phyloP scores from a whole-genome alignment of 108 stramenopile species.

The Halocafeteria seosinensis region DNA sequence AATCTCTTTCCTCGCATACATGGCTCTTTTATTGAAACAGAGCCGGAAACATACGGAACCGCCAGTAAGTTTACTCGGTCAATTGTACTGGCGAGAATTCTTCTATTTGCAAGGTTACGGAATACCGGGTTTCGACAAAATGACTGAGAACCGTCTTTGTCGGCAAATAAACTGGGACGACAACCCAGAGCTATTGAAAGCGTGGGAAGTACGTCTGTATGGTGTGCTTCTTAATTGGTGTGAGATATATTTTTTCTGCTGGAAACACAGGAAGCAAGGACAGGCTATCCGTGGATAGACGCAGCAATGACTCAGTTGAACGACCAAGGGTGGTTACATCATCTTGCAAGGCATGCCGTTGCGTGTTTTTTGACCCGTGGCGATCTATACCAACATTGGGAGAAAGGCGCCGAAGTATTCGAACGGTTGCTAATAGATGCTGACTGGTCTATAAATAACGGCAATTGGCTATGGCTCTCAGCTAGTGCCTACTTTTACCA shows the following conservation, averaged over 20 bases:
- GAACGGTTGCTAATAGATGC: slow-evolving; percentile 69
- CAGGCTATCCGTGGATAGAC: slow-evolving; percentile 90
- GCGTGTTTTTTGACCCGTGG: slow-evolving; percentile 93
- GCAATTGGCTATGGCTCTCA: slow-evolving; percentile 86
- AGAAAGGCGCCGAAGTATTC: slow-evolving; percentile 57
- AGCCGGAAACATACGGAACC: slow-evolving; percentile 49
- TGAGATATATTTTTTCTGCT: too few species aligned
- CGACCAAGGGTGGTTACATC: slow-evolving; percentile 82
- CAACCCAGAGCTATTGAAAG: slow-evolving; percentile 33
- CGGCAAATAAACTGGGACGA: slow-evolving; percentile 62
- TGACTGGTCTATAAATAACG: slow-evolving; percentile 75
- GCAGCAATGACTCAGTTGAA: slow-evolving; percentile 79
- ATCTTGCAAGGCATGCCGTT: slow-evolving; percentile 75
- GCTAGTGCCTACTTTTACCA: slow-evolving; percentile 71
- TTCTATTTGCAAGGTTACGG: slow-evolving; percentile 56
- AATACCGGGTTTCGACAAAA: slow-evolving; percentile 44
- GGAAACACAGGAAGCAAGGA: slow-evolving; percentile 54
- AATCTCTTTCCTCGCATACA: too few species aligned
- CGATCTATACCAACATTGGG: slow-evolving; percentile 84
- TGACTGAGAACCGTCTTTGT: slow-evolving; percentile 53
- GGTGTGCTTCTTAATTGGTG: too few species aligned
- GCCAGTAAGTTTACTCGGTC: slow-evolving; percentile 76
- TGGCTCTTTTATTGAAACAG: too few species aligned
- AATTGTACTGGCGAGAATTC: slow-evolving; percentile 80
- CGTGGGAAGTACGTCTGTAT: too few species aligned